These are phyloP conservation scores for Hypseocharis bilobata DNA, from an alignment of 441 rosid genomes.

Conservation along the genomic window DNA sequence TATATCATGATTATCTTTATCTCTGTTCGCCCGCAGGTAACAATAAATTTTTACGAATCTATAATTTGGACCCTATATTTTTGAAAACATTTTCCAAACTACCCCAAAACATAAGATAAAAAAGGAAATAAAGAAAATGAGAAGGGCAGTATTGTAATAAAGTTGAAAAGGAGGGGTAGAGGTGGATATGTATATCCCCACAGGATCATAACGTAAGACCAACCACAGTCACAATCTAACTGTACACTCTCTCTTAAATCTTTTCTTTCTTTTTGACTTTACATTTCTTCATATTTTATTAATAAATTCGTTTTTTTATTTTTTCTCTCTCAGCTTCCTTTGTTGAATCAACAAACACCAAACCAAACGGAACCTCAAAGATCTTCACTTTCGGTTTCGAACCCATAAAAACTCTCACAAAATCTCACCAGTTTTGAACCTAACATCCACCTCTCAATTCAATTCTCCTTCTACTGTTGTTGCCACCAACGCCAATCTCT, in stretches of 20 bases:
- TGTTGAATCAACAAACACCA: slow-evolving; percentile 35
- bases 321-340: slow-evolving; percentile 29
- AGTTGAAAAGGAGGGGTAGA: not conserved
- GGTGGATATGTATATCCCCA: not conserved
- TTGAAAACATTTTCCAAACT: too few species aligned
- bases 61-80: too few species aligned
- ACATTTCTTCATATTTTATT: slow-evolving; percentile 15
- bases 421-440: slow-evolving; percentile 46
- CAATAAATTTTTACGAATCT: too few species aligned
- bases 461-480: not conserved
- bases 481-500: not conserved
- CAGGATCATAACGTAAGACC: slow-evolving; percentile 34
- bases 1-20: too few species aligned
- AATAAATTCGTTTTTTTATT: slow-evolving; percentile 19
- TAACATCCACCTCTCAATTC: slow-evolving; percentile 21
- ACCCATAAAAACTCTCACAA: slow-evolving; percentile 17
- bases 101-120: too few species aligned
- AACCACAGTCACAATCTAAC: slow-evolving; percentile 28
- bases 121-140: too few species aligned
- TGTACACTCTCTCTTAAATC: slow-evolving; percentile 23
- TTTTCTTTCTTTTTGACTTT: slow-evolving; percentile 31
- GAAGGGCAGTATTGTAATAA: not conserved
- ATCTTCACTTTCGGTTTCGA: slow-evolving; percentile 1
- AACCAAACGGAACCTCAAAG: slow-evolving; percentile 21
- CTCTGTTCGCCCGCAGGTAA: too few species aligned